Percentiles rank a stretch among this genome's conserved stretches.
These are phyloP conservation scores for Picochlorum sp. DNA, from an alignment of 139 green algal species.

Conservation along the genomic window DNA sequence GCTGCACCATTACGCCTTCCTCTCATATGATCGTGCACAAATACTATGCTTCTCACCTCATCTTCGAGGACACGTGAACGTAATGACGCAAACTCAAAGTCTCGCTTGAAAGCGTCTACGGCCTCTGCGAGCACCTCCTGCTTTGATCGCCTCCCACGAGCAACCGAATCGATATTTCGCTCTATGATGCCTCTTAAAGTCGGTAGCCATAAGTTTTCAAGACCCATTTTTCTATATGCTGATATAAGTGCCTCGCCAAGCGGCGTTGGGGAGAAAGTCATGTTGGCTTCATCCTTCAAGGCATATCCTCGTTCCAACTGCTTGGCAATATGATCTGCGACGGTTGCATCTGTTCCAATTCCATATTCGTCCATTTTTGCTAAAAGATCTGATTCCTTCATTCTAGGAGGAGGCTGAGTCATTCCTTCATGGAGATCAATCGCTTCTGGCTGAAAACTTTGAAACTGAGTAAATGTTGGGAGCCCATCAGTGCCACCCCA, in stretches of 20 bases:
- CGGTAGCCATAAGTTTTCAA: constrained; percentile 68
- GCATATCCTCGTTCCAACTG: constrained; percentile 57
- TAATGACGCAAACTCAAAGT: constrained; percentile 40
- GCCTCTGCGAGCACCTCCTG: constrained; percentile 54
- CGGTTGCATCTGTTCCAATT: constrained; percentile 96
- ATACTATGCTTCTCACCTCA: constrained; percentile 12
- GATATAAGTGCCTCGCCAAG: constrained; percentile 76
- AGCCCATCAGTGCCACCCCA: constrained; percentile 78
- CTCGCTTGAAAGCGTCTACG: constrained; percentile 40
- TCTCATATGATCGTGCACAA: too few species aligned
- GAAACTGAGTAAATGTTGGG: constrained; percentile 49
- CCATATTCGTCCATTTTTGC: constrained; percentile 83
- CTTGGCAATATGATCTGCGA: constrained; percentile 72
- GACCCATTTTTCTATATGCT: constrained; percentile 70
- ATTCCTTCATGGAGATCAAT: constrained; percentile 54
- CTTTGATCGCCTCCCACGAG: constrained; percentile 45
- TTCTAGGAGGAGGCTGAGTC: constrained; percentile 69
- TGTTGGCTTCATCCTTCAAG: constrained; percentile 49
- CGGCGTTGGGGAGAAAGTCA: constrained; percentile 65
- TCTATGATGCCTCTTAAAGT: constrained; percentile 76
- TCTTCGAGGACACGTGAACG: constrained; percentile 4
- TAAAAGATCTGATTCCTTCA: constrained; percentile 87
- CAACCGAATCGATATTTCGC: constrained; percentile 63
- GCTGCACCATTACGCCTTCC: neutral
- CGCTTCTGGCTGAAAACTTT: constrained; percentile 67